Base-by-base conservation (phyloP, 768 basidiomycete species). In the Leccinum uliginosum region DNA sequence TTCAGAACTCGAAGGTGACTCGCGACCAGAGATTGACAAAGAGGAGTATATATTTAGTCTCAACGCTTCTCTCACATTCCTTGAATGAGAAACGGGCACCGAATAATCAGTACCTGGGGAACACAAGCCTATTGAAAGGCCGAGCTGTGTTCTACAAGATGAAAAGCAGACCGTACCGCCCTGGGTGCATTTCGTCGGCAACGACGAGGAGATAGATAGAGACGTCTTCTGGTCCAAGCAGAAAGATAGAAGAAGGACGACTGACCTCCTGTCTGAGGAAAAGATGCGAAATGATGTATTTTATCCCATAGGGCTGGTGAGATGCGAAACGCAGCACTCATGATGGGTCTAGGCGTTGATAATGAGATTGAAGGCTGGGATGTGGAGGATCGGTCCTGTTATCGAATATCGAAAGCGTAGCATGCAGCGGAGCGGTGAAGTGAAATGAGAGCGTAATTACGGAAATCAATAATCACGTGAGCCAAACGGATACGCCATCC, bases 241-340 rank as follows among this genome's bases (percentile, higher is more conserved):
- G 40, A 27, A 32, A 45, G 11, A 10, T 43, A 43, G 2, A 10
- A 26, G 8, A 19, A 27, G 29, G 11, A 11, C 12, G 50, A 73
- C 84, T 59, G 27, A 90, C 91, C 91, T 51, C 93, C 91, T 0
- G 93, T 96, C 74, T 95, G 95, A 3, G 91, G 91, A 73, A 94
- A 94, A 1, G 88, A 89, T 0, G 91, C 89, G 67, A 91, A 94
- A 65, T 94, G 89, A 73, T 89, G 89, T 58, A 95, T 91, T 73
- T 82, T 87, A 74, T 93, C 91, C 92, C 93, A 94, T 60, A 94
- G 76, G 8, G 83, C 77, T 56, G 85, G 76, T 15, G 86, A 81
- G 60, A 95, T 95, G 51, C 86, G 83, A 73, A 90, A 93, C 11
- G 62, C 61, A 19, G 69, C 68, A 24, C 71, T 70, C 78, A 78